phyloP scores from a whole-genome alignment of 2,329 filamentous ascomycete genomes.

The Fusarium fracticaudum region DNA sequence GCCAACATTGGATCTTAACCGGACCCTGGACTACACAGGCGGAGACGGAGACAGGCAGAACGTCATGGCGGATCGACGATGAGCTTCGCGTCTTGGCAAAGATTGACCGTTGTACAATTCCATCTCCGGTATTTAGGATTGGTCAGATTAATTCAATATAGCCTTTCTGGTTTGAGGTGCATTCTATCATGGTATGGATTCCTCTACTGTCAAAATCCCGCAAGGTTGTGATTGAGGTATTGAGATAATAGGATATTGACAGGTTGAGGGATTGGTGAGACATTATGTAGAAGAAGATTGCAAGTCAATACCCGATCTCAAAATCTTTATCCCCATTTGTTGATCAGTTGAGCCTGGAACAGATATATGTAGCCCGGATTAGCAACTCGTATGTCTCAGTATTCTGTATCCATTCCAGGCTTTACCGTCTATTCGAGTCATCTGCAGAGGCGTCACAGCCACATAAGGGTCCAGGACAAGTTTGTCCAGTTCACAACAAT shows the following conservation, averaged over 20 bases:
- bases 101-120: constrained; percentile 2
- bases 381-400: constrained; percentile 1
- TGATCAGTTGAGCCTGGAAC: background rate
- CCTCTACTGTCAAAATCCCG: constrained; percentile 27
- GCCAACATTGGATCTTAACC: constrained; percentile 25
- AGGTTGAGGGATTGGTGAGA: constrained; percentile 2
- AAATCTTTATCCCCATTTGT: background rate
- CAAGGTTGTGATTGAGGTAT: background rate
- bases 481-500: background rate
- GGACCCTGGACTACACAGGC: constrained; percentile 28
- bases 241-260: background rate
- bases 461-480: background rate
- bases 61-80: constrained; percentile 38
- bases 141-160: background rate
- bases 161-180: background rate
- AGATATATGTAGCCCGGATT: background rate
- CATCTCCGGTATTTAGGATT: constrained; percentile 17
- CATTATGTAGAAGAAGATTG: background rate
- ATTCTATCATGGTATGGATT: background rate
- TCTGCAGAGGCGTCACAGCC: background rate
- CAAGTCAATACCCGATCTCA: background rate
- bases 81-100: constrained; percentile 31
- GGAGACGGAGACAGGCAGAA: constrained; percentile 10
- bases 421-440: background rate
- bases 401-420: constrained; percentile 19